A percentile compares a stretch with the other conserved stretches of the same genome.
Conservation (phyloP, 176 grass and related monocot species). For the Panicum miliaceum region DNA sequence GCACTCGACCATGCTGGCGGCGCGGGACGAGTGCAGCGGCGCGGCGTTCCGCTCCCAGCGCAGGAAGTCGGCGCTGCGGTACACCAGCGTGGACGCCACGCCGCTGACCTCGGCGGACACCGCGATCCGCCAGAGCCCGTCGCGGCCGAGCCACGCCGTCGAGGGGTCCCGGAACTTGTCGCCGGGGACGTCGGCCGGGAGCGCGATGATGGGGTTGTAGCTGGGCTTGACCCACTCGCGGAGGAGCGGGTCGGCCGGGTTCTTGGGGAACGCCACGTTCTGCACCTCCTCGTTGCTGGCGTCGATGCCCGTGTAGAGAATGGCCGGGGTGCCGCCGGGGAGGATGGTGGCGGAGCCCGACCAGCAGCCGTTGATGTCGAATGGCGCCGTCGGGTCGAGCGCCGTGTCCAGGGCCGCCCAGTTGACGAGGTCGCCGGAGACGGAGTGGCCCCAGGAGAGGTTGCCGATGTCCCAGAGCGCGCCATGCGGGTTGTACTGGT, state of each 20-base stretch:
- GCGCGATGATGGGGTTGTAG: conserved; percentile 72
- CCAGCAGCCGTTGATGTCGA: conserved; percentile 73
- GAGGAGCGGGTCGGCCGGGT: conserved; percentile 61
- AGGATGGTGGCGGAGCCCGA: conserved; percentile 82
- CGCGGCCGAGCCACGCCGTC: conserved; percentile 68
- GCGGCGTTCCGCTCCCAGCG: conserved; percentile 51
- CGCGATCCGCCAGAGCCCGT: conserved; percentile 60
- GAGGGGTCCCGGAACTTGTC: conserved; percentile 67
- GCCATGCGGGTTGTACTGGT: conserved; percentile 77
- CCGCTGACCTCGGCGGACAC: conserved; percentile 50
- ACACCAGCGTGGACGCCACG: conserved; percentile 47
- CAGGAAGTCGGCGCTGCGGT: conserved; percentile 61
- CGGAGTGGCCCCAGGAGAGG: conserved; percentile 77
- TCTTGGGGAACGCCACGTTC: conserved; percentile 66
- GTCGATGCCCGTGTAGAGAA: conserved; percentile 79
- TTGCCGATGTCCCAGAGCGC: conserved; percentile 68
- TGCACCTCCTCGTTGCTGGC: conserved; percentile 48
- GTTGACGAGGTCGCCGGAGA: conserved; percentile 78
- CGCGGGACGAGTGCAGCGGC: conserved; percentile 51
- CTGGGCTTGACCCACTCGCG: conserved; percentile 64
- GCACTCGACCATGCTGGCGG: conserved; percentile 62
- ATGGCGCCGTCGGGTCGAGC: conserved; percentile 51
- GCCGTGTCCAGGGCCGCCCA: conserved; percentile 54
- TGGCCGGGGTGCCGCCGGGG: conserved; percentile 46
- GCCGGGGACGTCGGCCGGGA: conserved; percentile 39